Conservation (phyloP, 2,329 filamentous ascomycete species). For the Ophiostoma sp. region DNA sequence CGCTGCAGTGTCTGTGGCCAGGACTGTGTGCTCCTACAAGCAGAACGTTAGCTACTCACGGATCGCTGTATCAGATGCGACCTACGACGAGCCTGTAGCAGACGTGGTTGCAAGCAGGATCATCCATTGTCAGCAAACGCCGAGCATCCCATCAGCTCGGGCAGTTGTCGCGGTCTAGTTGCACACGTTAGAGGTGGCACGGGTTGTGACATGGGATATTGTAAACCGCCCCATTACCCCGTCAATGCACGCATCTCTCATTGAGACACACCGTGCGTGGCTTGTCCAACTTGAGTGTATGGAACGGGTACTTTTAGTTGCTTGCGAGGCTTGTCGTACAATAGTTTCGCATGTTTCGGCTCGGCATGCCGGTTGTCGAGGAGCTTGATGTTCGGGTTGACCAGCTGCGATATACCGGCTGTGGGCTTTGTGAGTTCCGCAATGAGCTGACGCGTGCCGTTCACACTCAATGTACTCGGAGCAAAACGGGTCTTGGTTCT, state of each 20-base stretch:
- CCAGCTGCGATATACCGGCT: constrained; percentile 35
- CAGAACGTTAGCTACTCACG: neutral
- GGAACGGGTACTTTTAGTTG: neutral
- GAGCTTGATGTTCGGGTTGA: constrained; percentile 32
- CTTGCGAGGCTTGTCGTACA: neutral
- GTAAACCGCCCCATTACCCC: neutral
- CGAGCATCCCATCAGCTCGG: neutral
- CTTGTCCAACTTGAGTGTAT: neutral
- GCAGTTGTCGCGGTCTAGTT: neutral
- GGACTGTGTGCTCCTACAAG: neutral
- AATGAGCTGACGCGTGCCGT: constrained; percentile 37
- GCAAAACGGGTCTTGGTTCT: constrained; percentile 36
- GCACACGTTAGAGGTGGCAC: neutral
- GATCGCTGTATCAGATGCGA: too few species aligned
- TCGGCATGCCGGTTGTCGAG: constrained; percentile 28
- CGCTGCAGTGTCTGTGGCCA: neutral
- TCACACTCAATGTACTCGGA: constrained; percentile 41
- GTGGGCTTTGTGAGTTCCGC: constrained; percentile 37
- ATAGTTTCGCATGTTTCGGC: neutral
- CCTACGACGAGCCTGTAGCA: neutral
- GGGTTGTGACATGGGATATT: neutral
- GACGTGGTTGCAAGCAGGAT: neutral
- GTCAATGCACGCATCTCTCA: neutral
- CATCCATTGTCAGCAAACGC: neutral
- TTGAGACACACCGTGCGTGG: constrained; percentile 1